Evolutionary conservation across 2,329 filamentous ascomycete species (phyloP).

Genomic region (Cladorrhinum sp.): DNA sequence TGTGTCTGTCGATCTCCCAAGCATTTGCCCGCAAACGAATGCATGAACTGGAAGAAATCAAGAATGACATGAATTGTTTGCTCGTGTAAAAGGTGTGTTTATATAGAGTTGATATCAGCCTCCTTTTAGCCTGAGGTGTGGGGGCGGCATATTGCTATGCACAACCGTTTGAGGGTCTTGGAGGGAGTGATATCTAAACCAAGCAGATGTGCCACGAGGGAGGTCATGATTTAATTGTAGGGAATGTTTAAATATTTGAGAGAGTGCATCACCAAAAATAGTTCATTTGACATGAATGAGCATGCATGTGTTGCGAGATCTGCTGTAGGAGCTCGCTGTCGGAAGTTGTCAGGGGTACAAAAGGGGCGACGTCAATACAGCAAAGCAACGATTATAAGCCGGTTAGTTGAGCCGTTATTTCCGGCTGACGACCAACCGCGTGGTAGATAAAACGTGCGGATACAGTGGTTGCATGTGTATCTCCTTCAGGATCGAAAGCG

Average conservation of each 20-base stretch:
- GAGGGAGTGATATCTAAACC: neutral
- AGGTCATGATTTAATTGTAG: too few species aligned
- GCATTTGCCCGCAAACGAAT: neutral
- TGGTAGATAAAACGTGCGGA: neutral
- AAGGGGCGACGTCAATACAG: neutral
- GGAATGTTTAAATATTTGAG: neutral
- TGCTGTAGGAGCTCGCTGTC: too few species aligned
- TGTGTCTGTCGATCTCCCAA: neutral
- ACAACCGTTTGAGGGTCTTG: neutral
- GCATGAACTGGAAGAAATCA: neutral
- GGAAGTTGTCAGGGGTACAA: neutral
- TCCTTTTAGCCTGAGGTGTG: slow-evolving; percentile 4
- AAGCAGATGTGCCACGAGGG: neutral
- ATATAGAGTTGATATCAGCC: neutral
- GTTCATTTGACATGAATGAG: neutral
- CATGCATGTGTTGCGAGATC: neutral
- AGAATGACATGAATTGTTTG: neutral
- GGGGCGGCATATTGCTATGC: neutral
- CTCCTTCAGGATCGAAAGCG: neutral
- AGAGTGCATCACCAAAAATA: neutral
- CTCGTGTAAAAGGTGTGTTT: neutral
- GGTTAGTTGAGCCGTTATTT: neutral
- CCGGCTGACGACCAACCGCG: neutral
- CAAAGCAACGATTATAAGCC: neutral
- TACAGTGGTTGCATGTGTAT: neutral